Base-by-base conservation (phyloP, 257 asterid genomes). In the Schizonepeta tenuifolia region DNA sequence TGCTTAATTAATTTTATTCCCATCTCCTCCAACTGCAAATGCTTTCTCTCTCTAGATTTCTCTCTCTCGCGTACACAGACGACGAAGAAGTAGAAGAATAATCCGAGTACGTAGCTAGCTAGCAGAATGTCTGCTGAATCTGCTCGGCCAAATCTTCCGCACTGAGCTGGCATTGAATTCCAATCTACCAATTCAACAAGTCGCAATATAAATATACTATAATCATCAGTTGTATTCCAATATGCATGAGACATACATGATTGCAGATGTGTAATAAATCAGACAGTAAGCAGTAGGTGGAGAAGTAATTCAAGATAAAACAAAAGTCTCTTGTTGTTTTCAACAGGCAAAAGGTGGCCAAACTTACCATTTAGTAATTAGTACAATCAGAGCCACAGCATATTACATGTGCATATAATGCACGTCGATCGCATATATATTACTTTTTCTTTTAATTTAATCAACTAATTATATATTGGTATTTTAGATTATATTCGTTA, bases 161-260 rank as follows among this genome's bases (percentile, higher is more conserved):
- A 71, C 98, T 93, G 4, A 93, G 92, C 75, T 89, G 92, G 89
- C 98, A 93, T 73, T 90, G 97, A 73, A 93, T 93, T 67, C 98
- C 97, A 69, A 93, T 86, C 98, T 93, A 69, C 67, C 69, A 73
- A n/a, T 41, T 7, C 21, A 60, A 64, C 70, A 67, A 33, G 22
- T 0, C 62, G 22, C 18, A 55, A 20, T 15, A 69, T 2, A 41
- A 28, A 28, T 28, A 28, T 28, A 28, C n/a, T 28, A 28, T 64
- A 21, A 36, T 59, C 20, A 58, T 7, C 28, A 67, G 22, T 51
- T 9, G 12, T 38, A 38, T 38, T 38, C 43, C 12, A 38, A 7
- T 38, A 8, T 28, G 49, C 50, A 69, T 61, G 61, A 1, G 64
- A 22, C 55, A 9, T 70, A 57, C 66, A 26, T 59, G 28, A 20